phyloP scores from a whole-genome alignment of 2,329 filamentous ascomycete genomes.

The Colletotrichum higginsianum region DNA sequence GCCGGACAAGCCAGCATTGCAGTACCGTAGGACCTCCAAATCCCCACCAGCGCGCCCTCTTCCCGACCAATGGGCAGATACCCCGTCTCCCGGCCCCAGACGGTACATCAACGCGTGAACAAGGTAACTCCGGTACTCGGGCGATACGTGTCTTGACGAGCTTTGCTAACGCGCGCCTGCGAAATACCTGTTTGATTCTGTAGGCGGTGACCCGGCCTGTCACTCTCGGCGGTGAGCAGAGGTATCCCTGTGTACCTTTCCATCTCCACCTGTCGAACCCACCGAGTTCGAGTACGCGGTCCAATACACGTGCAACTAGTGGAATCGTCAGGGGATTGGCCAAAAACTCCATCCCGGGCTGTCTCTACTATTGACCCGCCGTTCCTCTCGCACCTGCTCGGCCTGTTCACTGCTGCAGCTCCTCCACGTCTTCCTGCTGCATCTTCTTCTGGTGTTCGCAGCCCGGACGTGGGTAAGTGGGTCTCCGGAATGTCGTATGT shows the following conservation, averaged over 20 bases:
- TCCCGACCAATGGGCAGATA: conserved; percentile 26
- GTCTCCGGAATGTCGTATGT: not conserved
- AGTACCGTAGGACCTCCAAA: not conserved
- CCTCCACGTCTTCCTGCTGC: conserved; percentile 6
- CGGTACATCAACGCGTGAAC: not conserved
- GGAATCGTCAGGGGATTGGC: not conserved
- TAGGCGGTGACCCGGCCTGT: conserved; percentile 17
- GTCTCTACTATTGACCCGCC: conserved; percentile 8
- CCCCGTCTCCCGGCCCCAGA: conserved; percentile 24
- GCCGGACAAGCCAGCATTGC: not conserved
- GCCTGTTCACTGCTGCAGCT: conserved; percentile 3
- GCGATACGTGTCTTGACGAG: conserved; percentile 22
- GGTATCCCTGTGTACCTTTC: conserved; percentile 25
- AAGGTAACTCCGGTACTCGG: conserved; percentile 21
- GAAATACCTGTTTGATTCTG: conserved; percentile 20
- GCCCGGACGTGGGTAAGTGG: not conserved
- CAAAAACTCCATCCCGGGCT: not conserved
- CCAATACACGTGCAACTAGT: conserved; percentile 23
- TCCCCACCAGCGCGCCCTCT: conserved; percentile 1
- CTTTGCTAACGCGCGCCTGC: conserved; percentile 25
- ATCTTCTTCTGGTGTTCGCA: conserved; percentile 29
- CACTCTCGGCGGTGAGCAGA: conserved; percentile 30
- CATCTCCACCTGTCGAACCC: not conserved
- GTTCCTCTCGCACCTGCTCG: conserved; percentile 21
- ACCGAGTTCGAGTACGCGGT: conserved; percentile 9